Evolutionary conservation across 306 rosid genomes (phyloP).

Genomic region (Malus asiatica): DNA sequence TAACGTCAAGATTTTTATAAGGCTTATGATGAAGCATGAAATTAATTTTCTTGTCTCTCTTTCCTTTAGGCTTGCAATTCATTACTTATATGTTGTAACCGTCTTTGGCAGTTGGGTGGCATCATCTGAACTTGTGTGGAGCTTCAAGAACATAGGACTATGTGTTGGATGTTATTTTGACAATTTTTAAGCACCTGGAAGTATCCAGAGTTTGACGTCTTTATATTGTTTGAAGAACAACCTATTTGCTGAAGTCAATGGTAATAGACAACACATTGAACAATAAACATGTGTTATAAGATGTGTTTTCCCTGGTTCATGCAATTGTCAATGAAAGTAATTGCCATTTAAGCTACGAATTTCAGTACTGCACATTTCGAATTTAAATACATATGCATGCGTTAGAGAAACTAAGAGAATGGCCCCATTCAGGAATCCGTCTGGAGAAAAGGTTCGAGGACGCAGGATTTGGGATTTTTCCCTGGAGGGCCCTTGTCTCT

Average conservation of each 20-base stretch:
- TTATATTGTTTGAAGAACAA: slow-evolving; percentile 6
- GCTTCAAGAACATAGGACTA: slow-evolving; percentile 17
- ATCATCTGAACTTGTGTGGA: slow-evolving; percentile 33
- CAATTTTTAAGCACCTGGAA: slow-evolving; percentile 11
- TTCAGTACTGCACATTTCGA: slow-evolving; percentile 4
- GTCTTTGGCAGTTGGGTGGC: slow-evolving; percentile 73
- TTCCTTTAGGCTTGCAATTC: neutral
- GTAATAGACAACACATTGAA: slow-evolving; percentile 7
- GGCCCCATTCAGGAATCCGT: slow-evolving; percentile 30
- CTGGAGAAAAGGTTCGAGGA: slow-evolving; percentile 62
- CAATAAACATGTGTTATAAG: slow-evolving; percentile 5
- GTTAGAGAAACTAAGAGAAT: neutral
- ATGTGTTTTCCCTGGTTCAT: neutral
- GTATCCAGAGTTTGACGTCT: slow-evolving; percentile 6
- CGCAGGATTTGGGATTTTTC: slow-evolving; percentile 69
- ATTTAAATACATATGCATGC: slow-evolving; percentile 17
- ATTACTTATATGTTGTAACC: slow-evolving; percentile 1
- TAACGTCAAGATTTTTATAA: neutral
- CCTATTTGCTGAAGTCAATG: slow-evolving; percentile 3
- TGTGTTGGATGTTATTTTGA: neutral
- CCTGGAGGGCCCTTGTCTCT: slow-evolving; percentile 93
- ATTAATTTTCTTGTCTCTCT: neutral
- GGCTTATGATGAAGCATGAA: neutral
- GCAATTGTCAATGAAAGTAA: neutral
- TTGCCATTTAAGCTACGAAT: slow-evolving; percentile 2